A percentile compares a stretch with the other conserved stretches of the same genome.
Evolutionary conservation across 2,329 filamentous ascomycete species (phyloP).

Genomic region (Venturiaceae sp.): DNA sequence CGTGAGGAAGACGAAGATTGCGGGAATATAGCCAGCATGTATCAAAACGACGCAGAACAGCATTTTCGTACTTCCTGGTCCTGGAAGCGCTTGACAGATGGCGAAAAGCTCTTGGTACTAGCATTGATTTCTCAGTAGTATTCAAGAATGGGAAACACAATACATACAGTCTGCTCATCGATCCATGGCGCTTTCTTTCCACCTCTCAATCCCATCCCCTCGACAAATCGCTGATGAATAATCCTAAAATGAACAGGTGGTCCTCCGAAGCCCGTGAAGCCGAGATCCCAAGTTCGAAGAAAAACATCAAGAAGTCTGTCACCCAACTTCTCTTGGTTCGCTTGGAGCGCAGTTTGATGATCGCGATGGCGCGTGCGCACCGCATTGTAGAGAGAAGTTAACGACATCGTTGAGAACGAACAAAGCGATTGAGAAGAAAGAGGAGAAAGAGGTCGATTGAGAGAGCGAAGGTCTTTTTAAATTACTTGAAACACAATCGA

Average conservation of each 20-base stretch:
- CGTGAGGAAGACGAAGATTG: slow-evolving; percentile 49
- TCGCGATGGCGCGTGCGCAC: background rate
- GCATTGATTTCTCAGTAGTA: background rate
- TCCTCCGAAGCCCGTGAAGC: slow-evolving; percentile 57
- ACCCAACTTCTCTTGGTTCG: background rate
- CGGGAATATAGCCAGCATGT: slow-evolving; percentile 48
- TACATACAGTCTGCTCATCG: slow-evolving; percentile 53
- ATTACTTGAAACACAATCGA: background rate
- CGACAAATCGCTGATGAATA: slow-evolving; percentile 52
- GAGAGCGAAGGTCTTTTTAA: background rate
- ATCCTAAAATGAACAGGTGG: slow-evolving; percentile 64
- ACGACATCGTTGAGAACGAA: background rate
- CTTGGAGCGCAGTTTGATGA: background rate
- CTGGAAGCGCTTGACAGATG: slow-evolving; percentile 56
- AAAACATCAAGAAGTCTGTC: slow-evolving; percentile 15
- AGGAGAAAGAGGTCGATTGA: background rate
- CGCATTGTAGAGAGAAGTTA: background rate
- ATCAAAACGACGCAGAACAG: slow-evolving; percentile 57
- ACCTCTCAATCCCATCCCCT: slow-evolving; percentile 18
- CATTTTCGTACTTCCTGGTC: slow-evolving; percentile 63
- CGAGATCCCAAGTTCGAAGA: slow-evolving; percentile 44
- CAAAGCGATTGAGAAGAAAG: too few relatives aligned
- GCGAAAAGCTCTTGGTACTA: slow-evolving; percentile 66
- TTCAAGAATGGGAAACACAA: background rate
- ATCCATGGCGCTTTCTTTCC: slow-evolving; percentile 51